A percentile compares a stretch with the other conserved stretches of the same genome.
Conservation (phyloP, 2,329 filamentous ascomycete genomes). For the Plenodomus lindquistii region DNA sequence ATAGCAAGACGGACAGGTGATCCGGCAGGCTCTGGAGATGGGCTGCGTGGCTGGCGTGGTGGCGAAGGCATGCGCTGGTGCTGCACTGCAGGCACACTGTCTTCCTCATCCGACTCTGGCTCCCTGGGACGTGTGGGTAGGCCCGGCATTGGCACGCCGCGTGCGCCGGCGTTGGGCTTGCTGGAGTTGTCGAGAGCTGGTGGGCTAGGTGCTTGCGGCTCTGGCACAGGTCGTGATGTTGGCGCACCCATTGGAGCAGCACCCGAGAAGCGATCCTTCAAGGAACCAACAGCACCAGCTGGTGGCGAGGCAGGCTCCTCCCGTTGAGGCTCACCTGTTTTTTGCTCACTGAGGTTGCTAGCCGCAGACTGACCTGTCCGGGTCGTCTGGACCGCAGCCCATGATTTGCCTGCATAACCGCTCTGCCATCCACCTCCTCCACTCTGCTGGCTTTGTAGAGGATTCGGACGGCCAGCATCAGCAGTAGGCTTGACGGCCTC, state of each 20-base stretch:
- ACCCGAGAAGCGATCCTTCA: constrained; percentile 82
- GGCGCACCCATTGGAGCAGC: constrained; percentile 62
- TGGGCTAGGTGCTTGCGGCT: constrained; percentile 53
- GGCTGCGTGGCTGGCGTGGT: constrained; percentile 46
- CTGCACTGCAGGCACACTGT: constrained; percentile 59
- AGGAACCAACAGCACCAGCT: constrained; percentile 68
- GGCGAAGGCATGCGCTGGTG: constrained; percentile 52
- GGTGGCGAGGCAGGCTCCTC: constrained; percentile 59
- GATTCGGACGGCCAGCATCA: constrained; percentile 23
- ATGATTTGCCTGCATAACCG: constrained; percentile 85
- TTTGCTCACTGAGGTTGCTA: constrained; percentile 61
- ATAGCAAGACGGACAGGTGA: constrained; percentile 87
- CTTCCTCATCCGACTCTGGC: constrained; percentile 48
- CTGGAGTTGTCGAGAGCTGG: constrained; percentile 68
- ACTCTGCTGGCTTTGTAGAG: constrained; percentile 65
- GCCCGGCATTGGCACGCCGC: constrained; percentile 78
- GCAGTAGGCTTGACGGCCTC: constrained; percentile 55
- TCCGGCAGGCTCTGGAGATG: constrained; percentile 58
- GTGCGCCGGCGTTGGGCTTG: constrained; percentile 65
- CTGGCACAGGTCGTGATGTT: constrained; percentile 46
- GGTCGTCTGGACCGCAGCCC: constrained; percentile 79
- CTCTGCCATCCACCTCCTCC: constrained; percentile 84
- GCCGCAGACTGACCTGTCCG: constrained; percentile 66
- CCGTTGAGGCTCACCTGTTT: constrained; percentile 56
- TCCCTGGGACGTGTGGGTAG: constrained; percentile 64